Conservation (phyloP, 208 protist genomes). For the Porcisia hertigi region DNA sequence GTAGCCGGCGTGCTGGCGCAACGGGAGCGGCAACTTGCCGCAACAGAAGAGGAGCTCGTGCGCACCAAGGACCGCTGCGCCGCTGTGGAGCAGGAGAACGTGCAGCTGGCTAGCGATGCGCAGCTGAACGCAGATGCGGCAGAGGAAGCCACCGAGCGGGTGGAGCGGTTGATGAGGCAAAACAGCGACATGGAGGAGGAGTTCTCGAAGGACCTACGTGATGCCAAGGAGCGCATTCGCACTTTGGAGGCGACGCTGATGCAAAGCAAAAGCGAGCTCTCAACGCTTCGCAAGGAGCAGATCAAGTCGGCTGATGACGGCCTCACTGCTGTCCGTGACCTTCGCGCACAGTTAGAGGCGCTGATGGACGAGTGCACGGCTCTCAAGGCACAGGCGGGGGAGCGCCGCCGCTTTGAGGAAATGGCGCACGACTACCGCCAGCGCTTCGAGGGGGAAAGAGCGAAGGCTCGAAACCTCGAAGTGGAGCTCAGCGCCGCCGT, state of each 20-base stretch:
- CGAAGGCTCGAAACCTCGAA: conserved; percentile 48
- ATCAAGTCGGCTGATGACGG: conserved; percentile 49
- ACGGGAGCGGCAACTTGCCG: conserved; percentile 59
- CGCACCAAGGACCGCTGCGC: conserved; percentile 33
- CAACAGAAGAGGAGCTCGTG: conserved; percentile 44
- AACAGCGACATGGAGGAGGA: conserved; percentile 65
- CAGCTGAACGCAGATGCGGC: conserved; percentile 43
- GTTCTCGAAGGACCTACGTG: conserved; percentile 56
- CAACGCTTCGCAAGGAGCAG: conserved; percentile 44
- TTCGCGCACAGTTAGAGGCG: conserved; percentile 49
- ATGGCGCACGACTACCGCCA: conserved; percentile 43
- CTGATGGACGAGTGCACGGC: conserved; percentile 43
- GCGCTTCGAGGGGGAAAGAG: conserved; percentile 49
- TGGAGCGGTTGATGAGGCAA: conserved; percentile 55
- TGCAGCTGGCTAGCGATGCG: conserved; percentile 46
- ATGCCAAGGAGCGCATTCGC: conserved; percentile 58
- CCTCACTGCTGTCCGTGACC: conserved; percentile 36
- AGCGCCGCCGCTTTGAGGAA: conserved; percentile 43
- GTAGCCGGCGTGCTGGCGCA: conserved; percentile 64
- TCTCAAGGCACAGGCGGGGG: conserved; percentile 29
- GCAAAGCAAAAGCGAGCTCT: conserved; percentile 49
- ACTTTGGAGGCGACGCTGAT: conserved; percentile 55
- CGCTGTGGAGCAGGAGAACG: conserved; percentile 58
- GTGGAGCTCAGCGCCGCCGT: conserved; percentile 67
- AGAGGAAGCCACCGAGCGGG: conserved; percentile 53